Evolutionary conservation across 2,329 filamentous ascomycete genomes (phyloP).

Genomic region (Arthroderma uncinatum): DNA sequence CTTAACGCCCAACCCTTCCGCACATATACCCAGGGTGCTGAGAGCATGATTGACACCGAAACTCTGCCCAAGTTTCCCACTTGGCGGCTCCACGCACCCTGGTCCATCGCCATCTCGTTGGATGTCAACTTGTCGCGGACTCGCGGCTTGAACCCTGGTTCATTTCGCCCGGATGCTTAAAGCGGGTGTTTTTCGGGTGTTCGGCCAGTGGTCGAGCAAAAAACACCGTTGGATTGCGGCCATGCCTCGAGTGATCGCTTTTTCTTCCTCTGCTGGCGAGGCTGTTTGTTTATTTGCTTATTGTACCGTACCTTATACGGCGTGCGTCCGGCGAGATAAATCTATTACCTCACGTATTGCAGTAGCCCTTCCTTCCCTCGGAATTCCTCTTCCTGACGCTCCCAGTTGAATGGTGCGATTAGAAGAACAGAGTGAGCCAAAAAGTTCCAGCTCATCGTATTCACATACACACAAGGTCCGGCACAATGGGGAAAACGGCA

Average conservation of each 20-base stretch:
- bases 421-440: no score
- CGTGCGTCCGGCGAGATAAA: no score
- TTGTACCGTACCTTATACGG: neutral
- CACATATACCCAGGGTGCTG: neutral
- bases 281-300: neutral
- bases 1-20: neutral
- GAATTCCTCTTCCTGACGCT: neutral
- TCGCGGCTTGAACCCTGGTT: neutral
- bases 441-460: neutral
- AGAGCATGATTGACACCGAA: neutral
- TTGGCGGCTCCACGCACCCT: constrained; percentile 2
- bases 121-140: neutral
- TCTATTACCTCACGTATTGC: no score
- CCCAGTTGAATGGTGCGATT: no score
- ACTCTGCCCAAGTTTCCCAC: neutral
- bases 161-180: constrained; percentile 1
- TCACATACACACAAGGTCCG: neutral
- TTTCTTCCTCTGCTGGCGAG: neutral
- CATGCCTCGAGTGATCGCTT: neutral
- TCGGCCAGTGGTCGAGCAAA: neutral
- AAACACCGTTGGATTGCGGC: constrained; percentile 2
- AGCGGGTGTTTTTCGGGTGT: constrained; percentile 3
- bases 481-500: neutral
- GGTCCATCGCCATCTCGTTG: neutral
- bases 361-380: neutral